phyloP scores from a whole-genome alignment of 2,329 filamentous ascomycete genomes.

The Venturiaceae sp. region DNA sequence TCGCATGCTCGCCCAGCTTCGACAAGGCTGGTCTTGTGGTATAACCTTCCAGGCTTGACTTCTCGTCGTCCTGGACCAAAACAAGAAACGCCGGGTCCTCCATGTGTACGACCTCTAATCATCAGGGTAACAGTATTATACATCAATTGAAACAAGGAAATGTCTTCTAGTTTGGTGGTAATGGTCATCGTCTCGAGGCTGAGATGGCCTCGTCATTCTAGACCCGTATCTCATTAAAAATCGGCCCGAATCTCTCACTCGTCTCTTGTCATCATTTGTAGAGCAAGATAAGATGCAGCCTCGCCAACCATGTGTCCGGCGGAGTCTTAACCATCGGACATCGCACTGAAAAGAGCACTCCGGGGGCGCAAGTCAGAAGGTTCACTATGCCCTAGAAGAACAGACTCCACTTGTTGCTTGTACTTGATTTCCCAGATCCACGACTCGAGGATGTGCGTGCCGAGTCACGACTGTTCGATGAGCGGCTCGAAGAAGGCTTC shows the following conservation, averaged over 20 bases:
- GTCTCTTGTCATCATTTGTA: neutral
- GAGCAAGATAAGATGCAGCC: neutral
- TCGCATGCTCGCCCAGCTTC: neutral
- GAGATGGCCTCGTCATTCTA: neutral
- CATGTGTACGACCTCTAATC: neutral
- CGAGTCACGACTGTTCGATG: neutral
- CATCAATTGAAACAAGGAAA: too few species aligned
- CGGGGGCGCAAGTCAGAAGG: neutral
- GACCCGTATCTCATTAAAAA: neutral
- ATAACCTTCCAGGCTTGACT: neutral
- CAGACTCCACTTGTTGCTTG: neutral
- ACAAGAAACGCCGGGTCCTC: neutral
- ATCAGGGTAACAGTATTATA: too few species aligned
- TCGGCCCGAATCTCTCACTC: neutral
- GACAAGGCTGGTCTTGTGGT: neutral
- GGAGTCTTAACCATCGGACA: neutral
- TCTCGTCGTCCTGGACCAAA: neutral
- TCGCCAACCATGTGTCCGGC: neutral
- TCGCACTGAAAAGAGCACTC: neutral
- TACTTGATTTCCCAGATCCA: neutral
- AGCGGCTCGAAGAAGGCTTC: neutral
- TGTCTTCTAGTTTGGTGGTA: neutral
- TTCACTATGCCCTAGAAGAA: neutral
- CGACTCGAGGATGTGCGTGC: neutral
- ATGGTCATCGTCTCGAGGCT: neutral